Conservation (phyloP, 495 filamentous ascomycete species). For the Cercophora newfieldiana region DNA sequence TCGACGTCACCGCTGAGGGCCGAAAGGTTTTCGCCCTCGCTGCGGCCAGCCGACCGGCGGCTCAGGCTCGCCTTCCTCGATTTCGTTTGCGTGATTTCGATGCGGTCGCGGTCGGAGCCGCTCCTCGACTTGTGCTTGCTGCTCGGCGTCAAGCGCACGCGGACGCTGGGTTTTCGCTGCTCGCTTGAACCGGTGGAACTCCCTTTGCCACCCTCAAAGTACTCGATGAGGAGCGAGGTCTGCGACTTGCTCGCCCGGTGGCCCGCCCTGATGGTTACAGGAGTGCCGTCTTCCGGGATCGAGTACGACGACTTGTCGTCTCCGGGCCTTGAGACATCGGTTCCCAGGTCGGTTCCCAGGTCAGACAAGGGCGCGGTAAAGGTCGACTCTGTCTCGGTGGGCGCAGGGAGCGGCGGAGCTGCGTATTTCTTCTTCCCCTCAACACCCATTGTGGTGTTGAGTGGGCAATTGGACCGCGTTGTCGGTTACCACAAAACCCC, state of each 20-base stretch:
- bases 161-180: constrained; percentile 79
- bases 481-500: constrained; percentile 26
- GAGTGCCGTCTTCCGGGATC: constrained; percentile 92
- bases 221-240: constrained; percentile 95
- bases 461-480: constrained; percentile 20
- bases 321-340: constrained; percentile 79
- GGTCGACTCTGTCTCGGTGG: constrained; percentile 74
- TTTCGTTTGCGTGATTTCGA: constrained; percentile 78
- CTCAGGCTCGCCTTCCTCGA: constrained; percentile 57
- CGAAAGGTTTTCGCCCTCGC: constrained; percentile 39
- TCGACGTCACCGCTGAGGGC: constrained; percentile 53
- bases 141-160: constrained; percentile 89
- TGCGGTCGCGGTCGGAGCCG: constrained; percentile 55
- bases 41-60: constrained; percentile 54
- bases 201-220: constrained; percentile 87
- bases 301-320: constrained; percentile 72
- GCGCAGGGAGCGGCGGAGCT: constrained; percentile 69
- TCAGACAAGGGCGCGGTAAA: constrained; percentile 41
- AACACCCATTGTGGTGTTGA: constrained; percentile 63
- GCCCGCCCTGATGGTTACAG: constrained; percentile 81
- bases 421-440: constrained; percentile 56
- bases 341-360: constrained; percentile 52
- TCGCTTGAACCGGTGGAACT: constrained; percentile 47
- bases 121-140: constrained; percentile 51
- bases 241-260: constrained; percentile 69